Evolutionary conservation across 2,329 filamentous ascomycete genomes (phyloP).

Genomic region (Thermochaetoides dissita): DNA sequence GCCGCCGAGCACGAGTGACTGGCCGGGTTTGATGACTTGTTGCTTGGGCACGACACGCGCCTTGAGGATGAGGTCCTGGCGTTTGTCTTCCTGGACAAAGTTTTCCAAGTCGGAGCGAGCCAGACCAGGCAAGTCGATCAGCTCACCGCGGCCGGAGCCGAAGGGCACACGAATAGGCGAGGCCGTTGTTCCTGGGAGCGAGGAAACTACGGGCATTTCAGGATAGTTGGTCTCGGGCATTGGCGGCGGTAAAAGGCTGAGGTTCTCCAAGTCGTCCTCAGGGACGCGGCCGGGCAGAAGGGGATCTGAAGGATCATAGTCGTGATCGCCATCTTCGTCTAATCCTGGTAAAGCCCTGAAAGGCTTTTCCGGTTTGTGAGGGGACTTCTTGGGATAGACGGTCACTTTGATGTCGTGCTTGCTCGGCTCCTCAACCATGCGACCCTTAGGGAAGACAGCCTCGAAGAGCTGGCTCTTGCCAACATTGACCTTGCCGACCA

Average conservation of each 20-base stretch:
- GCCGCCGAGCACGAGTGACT: conserved; percentile 72
- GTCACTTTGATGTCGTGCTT: conserved; percentile 24
- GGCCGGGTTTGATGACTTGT: conserved; percentile 54
- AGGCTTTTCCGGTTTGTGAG: not conserved
- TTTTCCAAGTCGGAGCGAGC: conserved; percentile 58
- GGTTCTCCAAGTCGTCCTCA: conserved; percentile 20
- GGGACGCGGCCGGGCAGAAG: conserved; percentile 4
- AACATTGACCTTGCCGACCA: conserved; percentile 97
- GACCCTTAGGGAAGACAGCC: conserved; percentile 68
- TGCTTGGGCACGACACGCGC: conserved; percentile 61
- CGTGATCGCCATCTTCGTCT: not conserved
- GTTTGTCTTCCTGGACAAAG: conserved; percentile 54
- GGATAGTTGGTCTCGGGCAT: conserved; percentile 64
- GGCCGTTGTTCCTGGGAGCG: conserved; percentile 82
- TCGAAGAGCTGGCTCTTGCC: conserved; percentile 91
- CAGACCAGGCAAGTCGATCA: conserved; percentile 85
- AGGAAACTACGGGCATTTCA: conserved; percentile 71
- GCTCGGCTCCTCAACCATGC: conserved; percentile 28
- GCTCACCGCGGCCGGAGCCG: conserved; percentile 70
- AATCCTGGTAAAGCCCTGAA: not conserved
- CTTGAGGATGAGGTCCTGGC: conserved; percentile 62
- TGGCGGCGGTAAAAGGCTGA: conserved; percentile 58
- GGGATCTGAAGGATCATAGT: conserved; percentile 1
- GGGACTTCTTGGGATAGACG: conserved; percentile 14
- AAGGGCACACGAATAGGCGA: conserved; percentile 90